Percentiles rank a stretch among this genome's conserved stretches.
Conservation (phyloP, 352 stramenopile species). For the Phytopythium cucurbitacearum region DNA sequence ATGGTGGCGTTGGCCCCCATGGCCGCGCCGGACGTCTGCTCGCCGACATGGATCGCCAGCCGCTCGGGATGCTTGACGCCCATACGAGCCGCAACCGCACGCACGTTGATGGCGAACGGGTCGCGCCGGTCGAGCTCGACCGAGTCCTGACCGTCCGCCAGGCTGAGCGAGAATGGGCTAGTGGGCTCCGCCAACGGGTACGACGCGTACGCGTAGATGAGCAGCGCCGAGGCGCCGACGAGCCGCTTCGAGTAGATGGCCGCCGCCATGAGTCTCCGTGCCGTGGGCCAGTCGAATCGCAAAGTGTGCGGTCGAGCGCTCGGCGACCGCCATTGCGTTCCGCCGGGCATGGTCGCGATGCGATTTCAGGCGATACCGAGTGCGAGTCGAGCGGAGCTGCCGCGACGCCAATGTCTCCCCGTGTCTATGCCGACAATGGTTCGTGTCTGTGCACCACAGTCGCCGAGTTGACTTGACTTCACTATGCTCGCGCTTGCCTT, state of each 20-base stretch:
- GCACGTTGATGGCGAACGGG: conserved; percentile 60
- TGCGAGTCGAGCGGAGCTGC: neutral
- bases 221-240: conserved; percentile 17
- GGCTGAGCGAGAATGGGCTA: conserved; percentile 46
- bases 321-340: neutral
- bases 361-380: too few relatives aligned
- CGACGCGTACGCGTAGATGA: conserved; percentile 26
- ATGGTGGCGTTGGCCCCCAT: conserved; percentile 65
- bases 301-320: neutral
- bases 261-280: conserved; percentile 17
- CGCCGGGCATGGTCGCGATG: neutral
- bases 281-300: conserved; percentile 3
- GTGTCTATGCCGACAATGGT: neutral
- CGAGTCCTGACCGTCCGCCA: conserved; percentile 52
- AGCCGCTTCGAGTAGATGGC: conserved; percentile 27
- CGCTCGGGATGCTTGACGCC: conserved; percentile 65
- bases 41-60: conserved; percentile 60
- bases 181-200: conserved; percentile 63
- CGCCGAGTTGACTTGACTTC: neutral
- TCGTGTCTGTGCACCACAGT: neutral
- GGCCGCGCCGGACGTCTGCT: conserved; percentile 56
- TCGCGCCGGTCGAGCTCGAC: conserved; percentile 50
- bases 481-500: conserved; percentile 1
- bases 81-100: conserved; percentile 48
- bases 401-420: neutral